phyloP scores from a whole-genome alignment of 2,329 filamentous ascomycete genomes.

The Verticillium longisporum region DNA sequence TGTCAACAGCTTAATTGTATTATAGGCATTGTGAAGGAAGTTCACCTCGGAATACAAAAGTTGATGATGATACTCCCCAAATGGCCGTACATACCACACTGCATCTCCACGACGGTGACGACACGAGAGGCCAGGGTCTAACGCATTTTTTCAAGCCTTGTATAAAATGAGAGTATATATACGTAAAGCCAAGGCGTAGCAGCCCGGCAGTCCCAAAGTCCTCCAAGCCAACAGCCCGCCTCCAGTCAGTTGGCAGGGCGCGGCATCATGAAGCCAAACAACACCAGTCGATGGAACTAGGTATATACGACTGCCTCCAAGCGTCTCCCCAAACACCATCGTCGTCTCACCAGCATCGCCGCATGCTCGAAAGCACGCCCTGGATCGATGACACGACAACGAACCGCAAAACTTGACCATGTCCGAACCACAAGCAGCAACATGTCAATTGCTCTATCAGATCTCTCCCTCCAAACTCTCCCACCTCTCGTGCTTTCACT shows the following conservation, averaged over 20 bases:
- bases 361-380: background rate
- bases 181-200: background rate
- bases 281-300: background rate
- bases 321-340: background rate
- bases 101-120: too few relatives aligned
- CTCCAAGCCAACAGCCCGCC: background rate
- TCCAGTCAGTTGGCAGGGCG: background rate
- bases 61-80: too few relatives aligned
- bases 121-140: too few relatives aligned
- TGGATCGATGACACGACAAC: background rate
- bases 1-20: too few relatives aligned
- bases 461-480: background rate
- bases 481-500: background rate
- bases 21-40: too few relatives aligned
- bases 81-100: too few relatives aligned
- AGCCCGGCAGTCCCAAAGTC: background rate
- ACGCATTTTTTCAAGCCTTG: background rate
- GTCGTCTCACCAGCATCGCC: background rate
- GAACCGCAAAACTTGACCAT: background rate
- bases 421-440: background rate
- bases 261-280: background rate
- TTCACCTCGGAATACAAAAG: too few relatives aligned
- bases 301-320: background rate
- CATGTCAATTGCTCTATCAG: background rate
- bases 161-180: background rate